Evolutionary conservation across 768 basidiomycete genomes (phyloP).

Genomic region (Lentinula guzmanii): DNA sequence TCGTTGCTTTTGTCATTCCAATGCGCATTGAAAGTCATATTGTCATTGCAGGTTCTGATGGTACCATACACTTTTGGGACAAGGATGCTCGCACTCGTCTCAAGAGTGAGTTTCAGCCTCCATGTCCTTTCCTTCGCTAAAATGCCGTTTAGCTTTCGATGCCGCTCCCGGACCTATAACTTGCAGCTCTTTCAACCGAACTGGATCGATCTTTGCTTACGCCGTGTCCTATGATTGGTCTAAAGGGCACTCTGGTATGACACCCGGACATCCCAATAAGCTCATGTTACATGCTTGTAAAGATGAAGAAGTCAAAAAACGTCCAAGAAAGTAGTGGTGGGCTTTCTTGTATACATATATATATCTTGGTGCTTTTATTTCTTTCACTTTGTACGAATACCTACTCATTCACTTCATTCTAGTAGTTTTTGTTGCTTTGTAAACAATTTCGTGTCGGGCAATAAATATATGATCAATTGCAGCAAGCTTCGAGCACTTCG

Average conservation of each 20-base stretch:
- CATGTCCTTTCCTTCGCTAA: constrained; percentile 5
- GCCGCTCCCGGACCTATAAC: constrained; percentile 70
- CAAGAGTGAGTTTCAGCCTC: constrained; percentile 55
- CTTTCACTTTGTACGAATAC: not conserved
- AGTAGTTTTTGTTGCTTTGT: not conserved
- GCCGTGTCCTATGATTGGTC: constrained; percentile 93
- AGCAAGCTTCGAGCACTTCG: not conserved
- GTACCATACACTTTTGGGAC: constrained; percentile 92
- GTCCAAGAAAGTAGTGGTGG: constrained; percentile 32
- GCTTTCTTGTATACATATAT: not conserved
- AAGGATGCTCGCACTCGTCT: constrained; percentile 88
- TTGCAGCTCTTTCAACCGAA: constrained; percentile 80
- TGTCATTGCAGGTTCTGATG: constrained; percentile 57
- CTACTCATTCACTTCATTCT: not conserved
- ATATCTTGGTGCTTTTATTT: not conserved
- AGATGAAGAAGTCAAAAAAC: constrained; percentile 80
- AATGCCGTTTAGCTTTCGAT: constrained; percentile 54
- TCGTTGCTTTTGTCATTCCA: constrained; percentile 13
- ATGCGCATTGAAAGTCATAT: not conserved
- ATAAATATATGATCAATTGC: not conserved
- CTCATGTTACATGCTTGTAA: constrained; percentile 81
- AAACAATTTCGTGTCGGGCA: not conserved
- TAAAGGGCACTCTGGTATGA: constrained; percentile 85
- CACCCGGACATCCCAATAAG: constrained; percentile 65
- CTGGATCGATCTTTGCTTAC: constrained; percentile 86